Evolutionary conservation across 73 alveolate genomes (phyloP).

Genomic region (Paramecium tetraurelia): DNA sequence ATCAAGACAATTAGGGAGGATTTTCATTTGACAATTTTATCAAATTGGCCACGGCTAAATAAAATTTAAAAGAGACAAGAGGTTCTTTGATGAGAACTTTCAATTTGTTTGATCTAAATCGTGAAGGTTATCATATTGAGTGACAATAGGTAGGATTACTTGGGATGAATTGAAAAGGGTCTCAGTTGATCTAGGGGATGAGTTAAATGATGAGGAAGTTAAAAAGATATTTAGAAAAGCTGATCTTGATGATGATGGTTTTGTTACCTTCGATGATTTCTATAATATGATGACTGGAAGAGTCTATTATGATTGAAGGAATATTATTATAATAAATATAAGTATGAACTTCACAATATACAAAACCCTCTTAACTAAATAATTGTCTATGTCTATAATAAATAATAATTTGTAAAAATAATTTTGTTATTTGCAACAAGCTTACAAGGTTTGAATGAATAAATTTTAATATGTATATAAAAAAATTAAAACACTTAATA

Average conservation of each 20-base stretch:
- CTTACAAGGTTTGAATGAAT: not conserved
- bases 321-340: not conserved
- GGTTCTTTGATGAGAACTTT: constrained; percentile 72
- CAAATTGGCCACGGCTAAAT: constrained; percentile 67
- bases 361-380: not conserved
- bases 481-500: not conserved
- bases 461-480: not conserved
- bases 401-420: not conserved
- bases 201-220: constrained; percentile 92
- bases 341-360: not conserved
- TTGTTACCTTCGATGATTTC: constrained; percentile 49
- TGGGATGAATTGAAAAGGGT: constrained; percentile 83
- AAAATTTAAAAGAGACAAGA: constrained; percentile 35
- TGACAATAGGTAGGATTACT: constrained; percentile 76
- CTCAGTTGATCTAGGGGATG: constrained; percentile 91
- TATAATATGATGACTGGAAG: constrained; percentile 56
- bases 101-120: constrained; percentile 49
- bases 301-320: constrained; percentile 27
- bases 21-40: constrained; percentile 91
- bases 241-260: constrained; percentile 54
- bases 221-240: constrained; percentile 78
- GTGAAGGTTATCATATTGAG: not conserved
- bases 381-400: not conserved
- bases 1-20: constrained; percentile 89
- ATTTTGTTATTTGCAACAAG: not conserved